Percentiles rank a stretch among this genome's conserved stretches.
These are phyloP conservation scores for Rhizopogon vulgaris DNA, from an alignment of 768 basidiomycete species.

Conservation along the genomic window DNA sequence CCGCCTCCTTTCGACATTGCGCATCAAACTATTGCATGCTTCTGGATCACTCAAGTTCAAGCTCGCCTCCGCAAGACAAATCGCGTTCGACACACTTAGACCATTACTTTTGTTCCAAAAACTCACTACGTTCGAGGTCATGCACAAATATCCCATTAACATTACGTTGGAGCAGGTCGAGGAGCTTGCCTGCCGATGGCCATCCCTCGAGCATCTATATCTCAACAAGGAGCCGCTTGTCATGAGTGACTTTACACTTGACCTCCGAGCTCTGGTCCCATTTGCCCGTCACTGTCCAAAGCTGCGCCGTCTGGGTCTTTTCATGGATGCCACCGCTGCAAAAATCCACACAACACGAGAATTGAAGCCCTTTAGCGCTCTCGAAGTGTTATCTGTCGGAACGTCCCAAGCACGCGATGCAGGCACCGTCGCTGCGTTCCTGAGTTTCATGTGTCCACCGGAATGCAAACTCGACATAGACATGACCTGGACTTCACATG, in stretches of 20 bases:
- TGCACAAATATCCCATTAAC: conserved; percentile 23
- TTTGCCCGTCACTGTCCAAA: conserved; percentile 36
- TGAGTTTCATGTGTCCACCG: conserved; percentile 45
- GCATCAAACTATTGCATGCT: conserved; percentile 26
- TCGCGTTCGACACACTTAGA: conserved; percentile 30
- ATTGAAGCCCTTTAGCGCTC: conserved; percentile 15
- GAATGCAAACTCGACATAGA: conserved; percentile 38
- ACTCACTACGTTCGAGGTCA: conserved; percentile 27
- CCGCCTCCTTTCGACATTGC: conserved; percentile 37
- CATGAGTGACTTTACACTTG: conserved; percentile 19
- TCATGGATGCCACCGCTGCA: conserved; percentile 26
- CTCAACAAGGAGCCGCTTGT: conserved; percentile 43
- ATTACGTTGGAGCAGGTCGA: conserved; percentile 40
- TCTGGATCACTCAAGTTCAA: conserved; percentile 6
- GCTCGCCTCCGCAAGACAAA: conserved; percentile 17
- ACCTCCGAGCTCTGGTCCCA: conserved; percentile 34
- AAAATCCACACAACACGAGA: conserved; percentile 9
- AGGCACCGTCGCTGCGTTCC: conserved; percentile 42
- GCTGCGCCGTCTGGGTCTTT: conserved; percentile 30
- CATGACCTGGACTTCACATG: conserved; percentile 38
- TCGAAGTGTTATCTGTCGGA: conserved; percentile 37
- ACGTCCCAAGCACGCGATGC: conserved; percentile 40
- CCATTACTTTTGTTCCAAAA: conserved; percentile 28
- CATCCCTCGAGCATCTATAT: conserved; percentile 35
- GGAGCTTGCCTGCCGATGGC: conserved; percentile 39